Percentiles rank a stretch among this genome's conserved stretches.
These are phyloP conservation scores for Schizophyllum commune DNA, from an alignment of 1,284 basidiomycete species.

Conservation along the genomic window DNA sequence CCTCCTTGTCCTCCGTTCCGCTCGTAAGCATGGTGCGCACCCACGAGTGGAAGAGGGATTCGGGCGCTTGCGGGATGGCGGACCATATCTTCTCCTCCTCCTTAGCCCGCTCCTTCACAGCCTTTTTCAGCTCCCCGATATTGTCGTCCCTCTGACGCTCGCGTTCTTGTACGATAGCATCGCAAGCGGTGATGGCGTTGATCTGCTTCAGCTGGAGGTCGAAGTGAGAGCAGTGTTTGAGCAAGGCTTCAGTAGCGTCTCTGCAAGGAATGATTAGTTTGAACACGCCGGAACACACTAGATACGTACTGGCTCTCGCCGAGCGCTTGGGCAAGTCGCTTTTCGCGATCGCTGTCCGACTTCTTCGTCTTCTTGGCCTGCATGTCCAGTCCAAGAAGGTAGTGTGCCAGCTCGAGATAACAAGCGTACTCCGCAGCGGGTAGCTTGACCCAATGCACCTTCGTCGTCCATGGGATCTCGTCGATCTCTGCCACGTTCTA, in stretches of 20 bases:
- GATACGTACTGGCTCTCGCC: slow-evolving; percentile 76
- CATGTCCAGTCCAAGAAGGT: slow-evolving; percentile 84
- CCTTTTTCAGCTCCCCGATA: slow-evolving; percentile 61
- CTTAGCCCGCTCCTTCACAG: slow-evolving; percentile 59
- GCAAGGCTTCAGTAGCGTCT: slow-evolving; percentile 83
- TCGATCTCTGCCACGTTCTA: slow-evolving; percentile 96
- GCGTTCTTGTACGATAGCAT: slow-evolving; percentile 83
- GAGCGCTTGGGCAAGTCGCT: slow-evolving; percentile 78
- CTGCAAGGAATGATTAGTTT: slow-evolving; percentile 26
- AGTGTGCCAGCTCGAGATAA: slow-evolving; percentile 93
- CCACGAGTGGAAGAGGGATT: slow-evolving; percentile 75
- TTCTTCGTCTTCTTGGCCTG: slow-evolving; percentile 80
- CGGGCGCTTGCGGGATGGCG: slow-evolving; percentile 47
- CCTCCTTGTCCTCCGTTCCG: slow-evolving; percentile 72
- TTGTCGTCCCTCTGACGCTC: slow-evolving; percentile 75
- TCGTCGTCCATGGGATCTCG: slow-evolving; percentile 78
- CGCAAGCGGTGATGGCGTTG: slow-evolving; percentile 85
- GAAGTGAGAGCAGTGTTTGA: slow-evolving; percentile 93
- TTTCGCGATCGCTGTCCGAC: slow-evolving; percentile 86
- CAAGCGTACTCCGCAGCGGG: slow-evolving; percentile 94
- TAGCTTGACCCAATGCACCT: slow-evolving; percentile 63
- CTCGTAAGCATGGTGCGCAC: slow-evolving; percentile 59
- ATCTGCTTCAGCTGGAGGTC: slow-evolving; percentile 71
- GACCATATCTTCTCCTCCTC: slow-evolving; percentile 51
- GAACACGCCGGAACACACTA: neutral